Conservation (phyloP, 2,329 filamentous ascomycete genomes). For the Fusarium sp. region DNA sequence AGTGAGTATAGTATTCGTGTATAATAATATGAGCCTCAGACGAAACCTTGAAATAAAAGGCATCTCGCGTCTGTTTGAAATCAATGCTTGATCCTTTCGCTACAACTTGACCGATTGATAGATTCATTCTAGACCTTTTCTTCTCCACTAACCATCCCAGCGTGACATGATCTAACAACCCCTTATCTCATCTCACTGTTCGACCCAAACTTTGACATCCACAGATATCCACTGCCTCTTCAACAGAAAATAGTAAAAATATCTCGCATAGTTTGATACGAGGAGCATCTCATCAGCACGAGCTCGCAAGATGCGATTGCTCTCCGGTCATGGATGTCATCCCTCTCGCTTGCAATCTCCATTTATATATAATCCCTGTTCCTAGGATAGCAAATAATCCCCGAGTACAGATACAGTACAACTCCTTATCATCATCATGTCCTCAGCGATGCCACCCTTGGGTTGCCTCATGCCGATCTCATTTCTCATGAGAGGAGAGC, state of each 20-base stretch:
- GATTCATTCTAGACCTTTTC: slow-evolving; percentile 15
- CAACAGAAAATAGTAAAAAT: background rate
- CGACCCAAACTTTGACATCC: background rate
- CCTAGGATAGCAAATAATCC: slow-evolving; percentile 5
- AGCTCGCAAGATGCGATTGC: background rate
- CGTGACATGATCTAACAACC: slow-evolving; percentile 22
- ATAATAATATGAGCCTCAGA: background rate
- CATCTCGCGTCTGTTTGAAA: slow-evolving; percentile 38
- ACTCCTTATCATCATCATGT: slow-evolving; percentile 28
- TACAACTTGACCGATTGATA: slow-evolving; percentile 5
- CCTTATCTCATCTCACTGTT: slow-evolving; percentile 16
- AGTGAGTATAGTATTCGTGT: background rate
- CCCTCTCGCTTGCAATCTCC: background rate
- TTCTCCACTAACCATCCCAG: slow-evolving; percentile 3
- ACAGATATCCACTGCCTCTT: background rate
- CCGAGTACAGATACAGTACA: background rate
- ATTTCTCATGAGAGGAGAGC: slow-evolving; percentile 1
- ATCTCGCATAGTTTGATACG: slow-evolving; percentile 1
- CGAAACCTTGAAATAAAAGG: slow-evolving; percentile 24
- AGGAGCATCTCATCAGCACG: background rate
- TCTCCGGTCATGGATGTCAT: background rate
- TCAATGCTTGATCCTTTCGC: slow-evolving; percentile 16
- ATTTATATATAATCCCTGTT: background rate
- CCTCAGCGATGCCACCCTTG: slow-evolving; percentile 2
- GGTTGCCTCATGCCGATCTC: slow-evolving; percentile 18